Percentiles rank a stretch among this genome's conserved stretches.
Conservation (phyloP, 306 rosid species). For the Rosa lucieae region DNA sequence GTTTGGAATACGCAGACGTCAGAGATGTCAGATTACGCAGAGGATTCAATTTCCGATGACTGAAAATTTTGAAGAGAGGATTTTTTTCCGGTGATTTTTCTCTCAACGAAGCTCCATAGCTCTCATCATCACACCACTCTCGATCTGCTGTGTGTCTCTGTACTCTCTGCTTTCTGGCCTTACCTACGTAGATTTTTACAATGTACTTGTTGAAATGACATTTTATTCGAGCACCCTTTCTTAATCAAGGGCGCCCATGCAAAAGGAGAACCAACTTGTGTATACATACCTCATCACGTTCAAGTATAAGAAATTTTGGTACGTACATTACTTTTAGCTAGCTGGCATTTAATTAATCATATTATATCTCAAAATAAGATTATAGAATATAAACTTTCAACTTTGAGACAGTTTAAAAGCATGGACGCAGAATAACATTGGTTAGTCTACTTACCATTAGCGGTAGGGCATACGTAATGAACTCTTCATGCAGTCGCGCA, state of each 20-base stretch:
- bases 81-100: not conserved
- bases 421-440: not conserved
- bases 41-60: conserved; percentile 45
- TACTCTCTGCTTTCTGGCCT: not conserved
- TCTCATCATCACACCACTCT: not conserved
- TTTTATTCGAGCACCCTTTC: conserved; percentile 4
- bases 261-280: not conserved
- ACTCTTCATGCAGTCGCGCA: not conserved
- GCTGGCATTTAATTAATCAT: not conserved
- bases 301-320: not conserved
- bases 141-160: not conserved
- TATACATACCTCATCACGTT: not conserved
- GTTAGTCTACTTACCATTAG: no score
- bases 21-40: conserved; percentile 28
- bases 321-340: not conserved
- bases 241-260: not conserved
- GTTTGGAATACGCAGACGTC: not conserved
- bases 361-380: no score
- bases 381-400: no score
- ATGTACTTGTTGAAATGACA: not conserved
- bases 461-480: not conserved
- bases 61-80: not conserved
- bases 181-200: not conserved
- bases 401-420: no score
- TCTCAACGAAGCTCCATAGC: not conserved